Percentiles rank a stretch among this genome's conserved stretches.
Conservation (phyloP, 2,329 filamentous ascomycete species). For the Sclerotinia subarctica region DNA sequence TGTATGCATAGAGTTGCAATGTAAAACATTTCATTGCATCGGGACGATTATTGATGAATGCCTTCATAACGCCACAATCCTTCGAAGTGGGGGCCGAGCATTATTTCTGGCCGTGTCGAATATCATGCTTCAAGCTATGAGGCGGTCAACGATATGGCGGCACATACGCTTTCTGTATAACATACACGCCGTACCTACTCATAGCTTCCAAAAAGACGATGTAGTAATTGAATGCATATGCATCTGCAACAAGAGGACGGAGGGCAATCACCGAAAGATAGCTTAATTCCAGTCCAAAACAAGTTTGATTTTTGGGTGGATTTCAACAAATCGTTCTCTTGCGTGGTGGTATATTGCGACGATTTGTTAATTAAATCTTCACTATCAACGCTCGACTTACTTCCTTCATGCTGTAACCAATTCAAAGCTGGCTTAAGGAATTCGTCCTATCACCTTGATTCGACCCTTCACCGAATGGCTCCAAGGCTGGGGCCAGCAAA, state of each 20-base stretch:
- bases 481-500: neutral
- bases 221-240: constrained; percentile 15
- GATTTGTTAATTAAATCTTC: constrained; percentile 7
- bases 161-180: neutral
- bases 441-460: neutral
- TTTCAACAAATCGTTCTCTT: constrained; percentile 5
- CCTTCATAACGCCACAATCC: constrained; percentile 16
- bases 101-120: neutral
- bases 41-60: constrained; percentile 11
- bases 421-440: neutral
- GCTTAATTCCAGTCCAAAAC: constrained; percentile 1
- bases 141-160: constrained; percentile 2
- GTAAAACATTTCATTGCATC: neutral
- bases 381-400: neutral
- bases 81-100: constrained; percentile 4
- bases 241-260: constrained; percentile 15
- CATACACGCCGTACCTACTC: constrained; percentile 6
- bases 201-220: neutral
- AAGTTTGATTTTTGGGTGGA: neutral
- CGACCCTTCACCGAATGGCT: neutral
- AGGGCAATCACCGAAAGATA: neutral
- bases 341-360: neutral
- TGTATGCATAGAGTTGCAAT: neutral
- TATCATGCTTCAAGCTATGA: constrained; percentile 6
- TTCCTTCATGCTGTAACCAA: neutral